phyloP scores from a whole-genome alignment of 805 yeast species.

The Starmerella bombi region DNA sequence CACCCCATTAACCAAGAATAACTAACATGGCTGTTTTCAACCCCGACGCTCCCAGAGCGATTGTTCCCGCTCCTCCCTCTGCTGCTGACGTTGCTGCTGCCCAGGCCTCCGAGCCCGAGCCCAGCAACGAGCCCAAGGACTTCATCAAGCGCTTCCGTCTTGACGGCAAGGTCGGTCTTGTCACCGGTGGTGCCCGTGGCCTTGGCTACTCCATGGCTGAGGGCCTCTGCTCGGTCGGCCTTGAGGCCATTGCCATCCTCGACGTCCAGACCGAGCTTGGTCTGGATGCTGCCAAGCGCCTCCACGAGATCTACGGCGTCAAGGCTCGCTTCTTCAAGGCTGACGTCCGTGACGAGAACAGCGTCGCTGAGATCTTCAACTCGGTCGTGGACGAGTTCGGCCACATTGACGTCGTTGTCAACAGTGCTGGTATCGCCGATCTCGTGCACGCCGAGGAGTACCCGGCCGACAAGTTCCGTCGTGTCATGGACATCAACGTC shows the following conservation, averaged over 20 bases:
- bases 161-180: constrained; percentile 49
- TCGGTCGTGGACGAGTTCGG: constrained; percentile 43
- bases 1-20: background rate
- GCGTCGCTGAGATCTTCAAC: constrained; percentile 40
- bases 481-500: constrained; percentile 50
- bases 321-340: constrained; percentile 50
- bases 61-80: constrained; percentile 32
- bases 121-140: constrained; percentile 29
- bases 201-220: constrained; percentile 49
- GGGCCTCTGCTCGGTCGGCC: constrained; percentile 42
- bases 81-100: constrained; percentile 31
- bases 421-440: constrained; percentile 58
- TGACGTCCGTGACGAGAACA: constrained; percentile 42
- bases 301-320: constrained; percentile 40
- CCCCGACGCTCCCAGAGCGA: constrained; percentile 23
- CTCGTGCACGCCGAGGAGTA: constrained; percentile 57
- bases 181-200: constrained; percentile 61
- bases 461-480: constrained; percentile 50
- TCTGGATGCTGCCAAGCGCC: constrained; percentile 45
- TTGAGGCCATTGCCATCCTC: constrained; percentile 40
- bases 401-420: constrained; percentile 42
- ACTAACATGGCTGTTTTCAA: constrained; percentile 3
- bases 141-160: constrained; percentile 36
- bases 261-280: constrained; percentile 52
- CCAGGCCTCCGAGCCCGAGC: constrained; percentile 25